A percentile compares a stretch with the other conserved stretches of the same genome.
phyloP scores from a whole-genome alignment of 2,329 filamentous ascomycete genomes.

The Coniosporium tulheliwenetii region DNA sequence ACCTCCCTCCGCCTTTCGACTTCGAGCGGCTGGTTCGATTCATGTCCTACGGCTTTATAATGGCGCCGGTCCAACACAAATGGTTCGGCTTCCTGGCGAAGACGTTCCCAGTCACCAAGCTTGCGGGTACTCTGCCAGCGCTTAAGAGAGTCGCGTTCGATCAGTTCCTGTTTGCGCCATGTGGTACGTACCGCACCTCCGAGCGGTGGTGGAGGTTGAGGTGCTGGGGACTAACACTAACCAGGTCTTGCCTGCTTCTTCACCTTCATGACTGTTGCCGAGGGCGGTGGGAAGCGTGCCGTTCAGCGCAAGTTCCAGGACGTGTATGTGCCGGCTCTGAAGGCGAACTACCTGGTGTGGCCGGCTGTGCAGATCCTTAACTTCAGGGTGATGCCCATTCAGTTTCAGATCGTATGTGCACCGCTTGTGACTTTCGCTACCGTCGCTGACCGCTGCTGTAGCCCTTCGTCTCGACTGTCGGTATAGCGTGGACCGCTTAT shows the following conservation, averaged over 20 bases:
- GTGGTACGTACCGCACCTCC: conserved; percentile 33
- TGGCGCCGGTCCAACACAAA: conserved; percentile 88
- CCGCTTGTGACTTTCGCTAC: not conserved
- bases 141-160: conserved; percentile 86
- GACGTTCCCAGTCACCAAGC: conserved; percentile 73
- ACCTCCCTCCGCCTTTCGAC: conserved; percentile 71
- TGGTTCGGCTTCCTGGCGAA: conserved; percentile 82
- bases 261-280: conserved; percentile 87
- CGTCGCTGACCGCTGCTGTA: conserved; percentile 19
- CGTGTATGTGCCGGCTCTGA: conserved; percentile 84
- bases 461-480: conserved; percentile 91
- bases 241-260: conserved; percentile 73
- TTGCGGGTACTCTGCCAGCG: conserved; percentile 56
- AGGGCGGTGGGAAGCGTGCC: conserved; percentile 73
- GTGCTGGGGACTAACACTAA: conserved; percentile 4
- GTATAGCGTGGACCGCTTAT: conserved; percentile 96
- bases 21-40: conserved; percentile 89
- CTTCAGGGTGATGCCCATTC: conserved; percentile 86
- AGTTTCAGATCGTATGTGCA: conserved; percentile 79
- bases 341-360: conserved; percentile 94
- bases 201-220: not conserved
- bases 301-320: conserved; percentile 76
- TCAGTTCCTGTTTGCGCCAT: conserved; percentile 82
- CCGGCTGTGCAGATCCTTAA: conserved; percentile 92
- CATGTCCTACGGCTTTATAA: conserved; percentile 93